phyloP scores from a whole-genome alignment of 805 yeast species.

The Lachancea meyersii region DNA sequence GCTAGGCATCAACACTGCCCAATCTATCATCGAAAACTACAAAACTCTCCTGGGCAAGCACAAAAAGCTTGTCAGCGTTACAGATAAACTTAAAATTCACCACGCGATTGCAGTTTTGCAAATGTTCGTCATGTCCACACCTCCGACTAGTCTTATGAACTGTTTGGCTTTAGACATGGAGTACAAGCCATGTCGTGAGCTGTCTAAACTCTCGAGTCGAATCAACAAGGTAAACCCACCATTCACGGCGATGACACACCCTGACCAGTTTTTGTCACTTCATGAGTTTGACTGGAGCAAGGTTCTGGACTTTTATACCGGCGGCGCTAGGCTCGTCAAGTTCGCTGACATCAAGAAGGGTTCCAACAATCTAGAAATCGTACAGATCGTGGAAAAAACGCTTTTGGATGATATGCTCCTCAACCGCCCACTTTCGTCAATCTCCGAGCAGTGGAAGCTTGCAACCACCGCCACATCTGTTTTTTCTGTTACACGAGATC shows the following conservation, averaged over 20 bases:
- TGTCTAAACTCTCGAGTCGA: conserved; percentile 49
- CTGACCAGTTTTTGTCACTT: conserved; percentile 36
- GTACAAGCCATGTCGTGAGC: conserved; percentile 47
- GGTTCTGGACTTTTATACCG: conserved; percentile 38
- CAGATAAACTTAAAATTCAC: conserved; percentile 26
- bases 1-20: conserved; percentile 24
- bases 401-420: conserved; percentile 10
- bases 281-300: conserved; percentile 32
- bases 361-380: conserved; percentile 17
- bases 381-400: conserved; percentile 7
- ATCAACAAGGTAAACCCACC: conserved; percentile 34
- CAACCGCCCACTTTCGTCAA: conserved; percentile 11
- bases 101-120: conserved; percentile 35
- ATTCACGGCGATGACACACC: conserved; percentile 40
- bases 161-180: conserved; percentile 81
- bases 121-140: conserved; percentile 47
- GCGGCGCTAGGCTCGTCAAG: conserved; percentile 36
- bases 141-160: conserved; percentile 49
- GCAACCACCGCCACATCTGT: conserved; percentile 11
- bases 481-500: conserved; percentile 16
- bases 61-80: conserved; percentile 21
- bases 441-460: conserved; percentile 13
- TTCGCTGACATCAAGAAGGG: conserved; percentile 9
- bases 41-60: conserved; percentile 27
- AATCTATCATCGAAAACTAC: conserved; percentile 18